Base-by-base conservation (phyloP, 805 yeast genomes). In the Vanderwaltozyma polyspora region DNA sequence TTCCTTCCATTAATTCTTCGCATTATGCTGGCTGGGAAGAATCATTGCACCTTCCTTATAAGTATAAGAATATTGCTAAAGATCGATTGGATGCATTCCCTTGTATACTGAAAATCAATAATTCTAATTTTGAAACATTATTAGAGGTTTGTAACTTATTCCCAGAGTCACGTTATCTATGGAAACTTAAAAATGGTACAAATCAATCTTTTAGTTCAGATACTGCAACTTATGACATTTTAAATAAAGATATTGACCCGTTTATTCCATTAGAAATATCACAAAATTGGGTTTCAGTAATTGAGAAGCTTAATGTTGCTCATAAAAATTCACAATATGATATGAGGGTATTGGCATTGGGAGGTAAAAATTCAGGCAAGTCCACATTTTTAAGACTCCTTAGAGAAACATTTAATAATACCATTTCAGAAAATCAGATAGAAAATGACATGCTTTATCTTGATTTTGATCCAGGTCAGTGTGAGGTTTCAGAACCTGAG, bases 401-500 rank as follows among this genome's bases (percentile, higher is more conserved):
- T 5, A 36, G 72, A 4, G 80, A 82, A 44, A 59, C 59, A 16
- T 44, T 74, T 1, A 39, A 40, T 18, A 30, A 27, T 9, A 37
- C 48, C 6, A 48, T 53, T 4, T 25, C 34, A 0, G 33, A 29
- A 2, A 21, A 18, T 2, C 28, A 31, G n/a, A 24, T 12, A 13
- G 26, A 28, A 2, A 14, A 25, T 13, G 43, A 45, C 2, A 29
- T 43, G 1, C 64, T 68, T 15, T 68, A 76, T 25, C 44, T 87
- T 27, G 95, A 87, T 46, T 51, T 84, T 1, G 97, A 87, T 51
- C 94, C 95, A 0, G 95, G 94, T 1, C 95, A 86, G 51, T 75
- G 94, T 0, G 93, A 82, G 46, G 75, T 68, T 42, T 74, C 86
- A 0, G 62, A 63, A 7, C 91, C 94, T 0, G 86, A 79, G 22